Evolutionary conservation across 108 stramenopile species (phyloP).

Genomic region (Cyclotella atomus): DNA sequence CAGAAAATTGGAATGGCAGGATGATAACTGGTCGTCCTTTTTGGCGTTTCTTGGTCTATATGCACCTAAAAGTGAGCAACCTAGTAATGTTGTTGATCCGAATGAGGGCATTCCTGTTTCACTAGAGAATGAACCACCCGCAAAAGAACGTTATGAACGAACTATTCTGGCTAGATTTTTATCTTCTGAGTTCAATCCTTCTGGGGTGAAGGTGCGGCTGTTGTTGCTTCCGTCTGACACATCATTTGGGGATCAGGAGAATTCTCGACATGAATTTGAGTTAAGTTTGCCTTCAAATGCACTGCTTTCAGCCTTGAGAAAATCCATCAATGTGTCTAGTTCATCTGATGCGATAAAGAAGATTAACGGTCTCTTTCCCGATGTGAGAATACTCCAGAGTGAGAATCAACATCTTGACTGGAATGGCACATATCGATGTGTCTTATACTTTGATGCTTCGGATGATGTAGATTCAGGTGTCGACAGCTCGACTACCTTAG

Average conservation of each 20-base stretch:
- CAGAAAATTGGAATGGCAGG: slow-evolving; percentile 20
- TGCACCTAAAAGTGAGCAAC: neutral
- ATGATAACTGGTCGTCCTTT: slow-evolving; percentile 37
- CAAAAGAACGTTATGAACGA: slow-evolving; percentile 24
- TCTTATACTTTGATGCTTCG: slow-evolving; percentile 23
- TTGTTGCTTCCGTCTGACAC: slow-evolving; percentile 18
- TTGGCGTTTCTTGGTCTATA: slow-evolving; percentile 29
- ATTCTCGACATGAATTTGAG: slow-evolving; percentile 13
- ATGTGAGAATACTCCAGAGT: neutral
- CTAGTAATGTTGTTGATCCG: neutral
- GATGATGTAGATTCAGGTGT: slow-evolving; percentile 1
- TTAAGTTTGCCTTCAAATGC: slow-evolving; percentile 23
- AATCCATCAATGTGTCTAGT: neutral
- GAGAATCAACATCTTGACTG: neutral
- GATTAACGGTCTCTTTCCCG: neutral
- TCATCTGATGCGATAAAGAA: slow-evolving; percentile 1
- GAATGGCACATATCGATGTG: slow-evolving; percentile 30
- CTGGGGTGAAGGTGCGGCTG: slow-evolving; percentile 33
- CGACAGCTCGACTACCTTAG: neutral
- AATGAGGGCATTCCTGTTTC: slow-evolving; percentile 28
- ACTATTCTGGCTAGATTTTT: slow-evolving; percentile 23
- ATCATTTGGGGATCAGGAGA: neutral
- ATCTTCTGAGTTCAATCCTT: slow-evolving; percentile 35
- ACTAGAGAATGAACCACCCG: slow-evolving; percentile 33
- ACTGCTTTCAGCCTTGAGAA: neutral